phyloP scores from a whole-genome alignment of 208 protist genomes.

The Acanthamoeba divionensis region DNA sequence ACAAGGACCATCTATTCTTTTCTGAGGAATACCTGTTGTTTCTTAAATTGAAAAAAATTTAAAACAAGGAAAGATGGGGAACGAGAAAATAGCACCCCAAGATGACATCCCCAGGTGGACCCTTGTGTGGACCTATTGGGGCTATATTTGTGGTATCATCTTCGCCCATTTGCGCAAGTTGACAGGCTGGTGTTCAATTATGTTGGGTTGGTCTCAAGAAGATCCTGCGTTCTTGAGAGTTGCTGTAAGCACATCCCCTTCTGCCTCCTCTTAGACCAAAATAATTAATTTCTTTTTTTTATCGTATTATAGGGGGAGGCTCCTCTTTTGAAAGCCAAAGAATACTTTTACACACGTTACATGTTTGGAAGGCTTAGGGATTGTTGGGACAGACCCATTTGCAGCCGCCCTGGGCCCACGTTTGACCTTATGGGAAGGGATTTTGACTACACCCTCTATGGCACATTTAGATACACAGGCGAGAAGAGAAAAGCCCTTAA shows the following conservation, averaged over 20 bases:
- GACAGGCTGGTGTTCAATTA: background rate
- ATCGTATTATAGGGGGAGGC: conserved; percentile 83
- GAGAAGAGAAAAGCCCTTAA: conserved; percentile 88
- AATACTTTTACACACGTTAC: conserved; percentile 91
- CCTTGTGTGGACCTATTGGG: conserved; percentile 53
- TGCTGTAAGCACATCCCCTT: too few species aligned
- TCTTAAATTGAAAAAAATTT: background rate
- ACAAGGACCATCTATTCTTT: background rate
- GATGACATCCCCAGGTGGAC: conserved; percentile 49
- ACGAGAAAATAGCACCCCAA: too few species aligned
- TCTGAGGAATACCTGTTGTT: background rate
- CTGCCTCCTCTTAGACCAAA: too few species aligned
- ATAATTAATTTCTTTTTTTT: conserved; percentile 12
- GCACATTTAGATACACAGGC: conserved; percentile 74
- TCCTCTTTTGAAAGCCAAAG: conserved; percentile 92
- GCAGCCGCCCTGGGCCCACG: conserved; percentile 87
- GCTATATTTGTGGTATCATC: conserved; percentile 55
- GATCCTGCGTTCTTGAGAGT: background rate
- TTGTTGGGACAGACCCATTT: conserved; percentile 84
- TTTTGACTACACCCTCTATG: conserved; percentile 75
- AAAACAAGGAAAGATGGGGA: background rate
- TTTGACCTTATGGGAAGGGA: conserved; percentile 91
- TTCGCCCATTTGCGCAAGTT: conserved; percentile 65
- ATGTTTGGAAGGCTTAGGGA: conserved; percentile 89
- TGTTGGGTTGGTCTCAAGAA: background rate